Evolutionary conservation across 2,329 filamentous ascomycete genomes (phyloP).

Genomic region (Botrytis hyacinthi): DNA sequence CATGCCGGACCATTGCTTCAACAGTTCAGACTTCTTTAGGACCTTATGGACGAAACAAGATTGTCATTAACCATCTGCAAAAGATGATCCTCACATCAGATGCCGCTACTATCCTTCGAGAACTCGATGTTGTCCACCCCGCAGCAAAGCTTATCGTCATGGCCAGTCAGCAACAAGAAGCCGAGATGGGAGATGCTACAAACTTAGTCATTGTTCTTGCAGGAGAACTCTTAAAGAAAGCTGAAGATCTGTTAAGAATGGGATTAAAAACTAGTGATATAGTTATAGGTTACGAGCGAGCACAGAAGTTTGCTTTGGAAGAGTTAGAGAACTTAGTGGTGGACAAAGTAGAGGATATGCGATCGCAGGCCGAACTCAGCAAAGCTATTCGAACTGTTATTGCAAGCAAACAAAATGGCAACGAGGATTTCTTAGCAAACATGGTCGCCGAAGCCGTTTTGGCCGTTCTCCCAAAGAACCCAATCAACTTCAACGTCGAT

Average conservation of each 20-base stretch:
- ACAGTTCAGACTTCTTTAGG: conserved; percentile 97
- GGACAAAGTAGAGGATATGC: conserved; percentile 84
- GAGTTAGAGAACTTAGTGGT: conserved; percentile 84
- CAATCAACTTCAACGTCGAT: conserved; percentile 95
- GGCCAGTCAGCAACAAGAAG: conserved; percentile 98
- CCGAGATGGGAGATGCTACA: conserved; percentile 98
- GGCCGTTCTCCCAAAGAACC: conserved; percentile 92
- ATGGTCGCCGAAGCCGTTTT: conserved; percentile 84
- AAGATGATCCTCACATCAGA: conserved; percentile 99
- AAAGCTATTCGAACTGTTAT: conserved; percentile 96
- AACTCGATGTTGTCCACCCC: conserved; percentile 97
- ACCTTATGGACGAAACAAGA: conserved; percentile 97
- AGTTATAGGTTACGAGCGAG: conserved; percentile 91
- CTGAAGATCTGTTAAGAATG: conserved; percentile 93
- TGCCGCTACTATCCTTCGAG: conserved; percentile 92
- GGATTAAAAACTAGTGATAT: conserved; percentile 98
- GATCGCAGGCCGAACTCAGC: conserved; percentile 77
- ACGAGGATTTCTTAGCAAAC: conserved; percentile 80
- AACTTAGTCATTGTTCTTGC: conserved; percentile 96
- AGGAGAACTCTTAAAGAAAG: conserved; percentile 93
- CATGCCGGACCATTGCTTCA: conserved; percentile 90
- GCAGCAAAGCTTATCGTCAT: conserved; percentile 97
- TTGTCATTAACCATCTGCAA: conserved; percentile 98
- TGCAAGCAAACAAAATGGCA: conserved; percentile 93
- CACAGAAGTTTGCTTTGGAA: conserved; percentile 82